Base-by-base conservation (phyloP, 2,329 filamentous ascomycete genomes). In the Raffaelea albimanens region DNA sequence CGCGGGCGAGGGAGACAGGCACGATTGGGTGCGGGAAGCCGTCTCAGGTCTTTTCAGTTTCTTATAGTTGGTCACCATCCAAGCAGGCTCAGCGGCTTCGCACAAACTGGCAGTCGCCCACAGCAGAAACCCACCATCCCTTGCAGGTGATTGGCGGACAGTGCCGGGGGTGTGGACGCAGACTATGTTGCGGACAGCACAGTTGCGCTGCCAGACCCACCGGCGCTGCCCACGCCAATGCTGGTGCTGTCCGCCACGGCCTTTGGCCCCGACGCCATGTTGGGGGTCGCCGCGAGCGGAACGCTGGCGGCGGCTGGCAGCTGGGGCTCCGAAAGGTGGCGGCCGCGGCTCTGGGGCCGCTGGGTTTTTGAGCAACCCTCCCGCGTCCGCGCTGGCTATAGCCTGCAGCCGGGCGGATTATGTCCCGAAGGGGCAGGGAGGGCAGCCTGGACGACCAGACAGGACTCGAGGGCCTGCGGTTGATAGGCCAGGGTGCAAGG, bases 1-100 rank as follows among this genome's bases (percentile, higher is more conserved):
- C n/a, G n/a, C n/a, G n/a, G n/a, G n/a, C n/a, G n/a, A n/a, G n/a
- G n/a, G n/a, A n/a, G n/a, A n/a, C n/a, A n/a, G n/a, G n/a, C n/a
- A n/a, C n/a, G n/a, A n/a, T n/a, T n/a, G n/a, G n/a, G n/a, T n/a
- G n/a, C n/a, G 25, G 22, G 19, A 14, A 13, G 22, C 43, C 59
- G 70, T 70, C 72, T 86, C 82, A 85, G 82, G 75, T 85, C 81
- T 86, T 85, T 85, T 84, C 80, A 85, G 80, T 84, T 77, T 73
- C 61, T 63, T 49, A 50, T 57, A 58, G 58, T 59, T 64, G 59
- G 62, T 68, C 74, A 63, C 77, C 71, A 77, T 62, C 52, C 68
- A n/a, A 66, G 61, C 63, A 60, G 62, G 67, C 68, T 62, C 72
- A 67, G 61, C 73, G 74, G 75, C 63, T 77, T 69, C 62, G 59